These are phyloP conservation scores for Triticum dicoccoides DNA, from an alignment of 176 grass and related monocot genomes.

Conservation along the genomic window DNA sequence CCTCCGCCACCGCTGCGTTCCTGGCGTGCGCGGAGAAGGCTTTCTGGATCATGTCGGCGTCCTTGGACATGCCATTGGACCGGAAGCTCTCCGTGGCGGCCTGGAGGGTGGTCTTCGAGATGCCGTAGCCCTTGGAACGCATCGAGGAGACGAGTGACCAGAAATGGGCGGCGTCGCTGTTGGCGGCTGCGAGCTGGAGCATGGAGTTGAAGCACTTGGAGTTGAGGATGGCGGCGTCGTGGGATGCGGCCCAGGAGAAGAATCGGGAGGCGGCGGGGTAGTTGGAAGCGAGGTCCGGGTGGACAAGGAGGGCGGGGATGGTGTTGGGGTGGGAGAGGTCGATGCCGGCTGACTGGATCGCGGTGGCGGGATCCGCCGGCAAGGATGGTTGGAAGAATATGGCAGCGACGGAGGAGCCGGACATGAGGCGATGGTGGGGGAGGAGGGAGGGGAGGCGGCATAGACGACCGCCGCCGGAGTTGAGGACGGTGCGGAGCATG, in stretches of 20 bases:
- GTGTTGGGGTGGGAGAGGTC: constrained; percentile 48
- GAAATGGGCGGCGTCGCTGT: constrained; percentile 48
- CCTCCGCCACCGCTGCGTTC: constrained; percentile 37
- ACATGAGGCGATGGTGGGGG: constrained; percentile 19
- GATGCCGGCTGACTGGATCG: constrained; percentile 46
- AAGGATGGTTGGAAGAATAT: constrained; percentile 41
- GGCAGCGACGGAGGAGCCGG: constrained; percentile 27
- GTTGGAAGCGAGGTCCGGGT: constrained; percentile 39
- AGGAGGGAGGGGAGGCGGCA: constrained; percentile 7
- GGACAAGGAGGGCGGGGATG: constrained; percentile 44
- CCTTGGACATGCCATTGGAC: constrained; percentile 43
- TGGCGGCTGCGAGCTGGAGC: constrained; percentile 58
- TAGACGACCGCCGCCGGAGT: constrained; percentile 22
- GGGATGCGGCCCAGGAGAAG: constrained; percentile 53
- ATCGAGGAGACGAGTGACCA: constrained; percentile 57
- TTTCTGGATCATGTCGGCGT: constrained; percentile 49
- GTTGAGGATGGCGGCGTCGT: constrained; percentile 32
- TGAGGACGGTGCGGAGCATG: constrained; percentile 38
- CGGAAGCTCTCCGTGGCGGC: constrained; percentile 52
- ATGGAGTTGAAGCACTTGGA: constrained; percentile 62
- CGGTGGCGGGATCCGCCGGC: constrained; percentile 23
- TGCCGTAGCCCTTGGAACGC: constrained; percentile 62
- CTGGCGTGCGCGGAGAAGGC: constrained; percentile 33
- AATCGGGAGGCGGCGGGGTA: constrained; percentile 47
- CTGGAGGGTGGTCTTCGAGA: constrained; percentile 55